Conservation (phyloP, 345 rosid genomes). For the Gossypium mustelinum region DNA sequence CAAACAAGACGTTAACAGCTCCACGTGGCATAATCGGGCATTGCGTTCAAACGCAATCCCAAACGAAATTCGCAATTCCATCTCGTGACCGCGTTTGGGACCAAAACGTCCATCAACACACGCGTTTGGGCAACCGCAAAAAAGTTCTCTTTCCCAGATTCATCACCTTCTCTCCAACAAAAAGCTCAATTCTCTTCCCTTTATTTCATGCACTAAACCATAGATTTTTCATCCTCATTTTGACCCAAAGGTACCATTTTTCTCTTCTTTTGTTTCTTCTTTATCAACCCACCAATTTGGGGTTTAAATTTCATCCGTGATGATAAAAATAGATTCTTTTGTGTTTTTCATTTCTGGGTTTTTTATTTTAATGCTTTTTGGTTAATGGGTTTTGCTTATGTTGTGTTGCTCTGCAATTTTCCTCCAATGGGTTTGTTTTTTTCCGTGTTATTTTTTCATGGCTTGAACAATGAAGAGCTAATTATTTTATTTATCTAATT, state of each 20-base stretch:
- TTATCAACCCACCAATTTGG: neutral
- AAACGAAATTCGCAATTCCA: neutral
- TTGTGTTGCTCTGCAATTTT: neutral
- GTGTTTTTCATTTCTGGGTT: neutral
- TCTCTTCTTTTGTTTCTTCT: neutral
- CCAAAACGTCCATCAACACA: neutral
- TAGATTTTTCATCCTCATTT: neutral
- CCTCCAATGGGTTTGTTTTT: neutral
- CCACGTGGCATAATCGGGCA: neutral
- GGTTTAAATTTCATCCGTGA: neutral
- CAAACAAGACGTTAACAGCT: slow-evolving; percentile 1
- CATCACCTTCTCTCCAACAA: neutral
- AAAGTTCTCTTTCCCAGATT: neutral
- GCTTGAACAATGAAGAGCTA: neutral
- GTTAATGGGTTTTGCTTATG: neutral
- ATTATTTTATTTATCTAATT: neutral
- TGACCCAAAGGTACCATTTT: neutral
- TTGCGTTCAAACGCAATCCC: neutral
- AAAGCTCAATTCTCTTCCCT: neutral
- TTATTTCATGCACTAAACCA: neutral
- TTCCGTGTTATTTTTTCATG: neutral
- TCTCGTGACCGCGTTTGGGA: neutral
- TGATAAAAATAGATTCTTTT: neutral
- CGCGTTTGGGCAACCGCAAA: slow-evolving; percentile 9
- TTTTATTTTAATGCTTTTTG: neutral